phyloP scores from a whole-genome alignment of 768 basidiomycete genomes.

The Suillus americanus region DNA sequence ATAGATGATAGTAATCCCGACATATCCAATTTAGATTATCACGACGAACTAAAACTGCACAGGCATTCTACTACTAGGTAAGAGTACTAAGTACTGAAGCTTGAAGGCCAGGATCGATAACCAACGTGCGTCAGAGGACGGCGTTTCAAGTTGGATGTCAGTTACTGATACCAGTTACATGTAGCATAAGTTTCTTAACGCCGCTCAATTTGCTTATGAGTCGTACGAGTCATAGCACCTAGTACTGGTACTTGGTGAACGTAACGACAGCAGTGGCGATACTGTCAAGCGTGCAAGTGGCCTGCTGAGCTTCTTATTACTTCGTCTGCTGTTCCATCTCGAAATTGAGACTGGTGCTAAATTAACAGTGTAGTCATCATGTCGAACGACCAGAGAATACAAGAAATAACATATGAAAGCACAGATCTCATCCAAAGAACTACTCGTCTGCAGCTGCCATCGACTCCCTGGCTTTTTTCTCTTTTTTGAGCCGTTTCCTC shows the following conservation, averaged over 20 bases:
- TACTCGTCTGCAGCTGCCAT: conserved; percentile 26
- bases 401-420: conserved; percentile 2
- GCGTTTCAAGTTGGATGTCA: neutral
- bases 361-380: neutral
- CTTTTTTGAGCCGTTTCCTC: conserved; percentile 65
- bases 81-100: too few species aligned
- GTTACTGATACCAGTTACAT: too few species aligned
- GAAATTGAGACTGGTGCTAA: neutral
- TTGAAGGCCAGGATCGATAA: neutral
- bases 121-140: neutral
- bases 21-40: too few species aligned
- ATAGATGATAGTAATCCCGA: too few species aligned
- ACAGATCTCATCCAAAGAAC: conserved; percentile 13
- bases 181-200: too few species aligned
- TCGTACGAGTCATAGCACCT: too few species aligned
- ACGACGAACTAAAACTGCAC: too few species aligned
- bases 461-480: conserved; percentile 58
- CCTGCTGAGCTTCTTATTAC: neutral
- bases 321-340: neutral
- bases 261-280: neutral
- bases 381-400: neutral
- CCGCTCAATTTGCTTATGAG: neutral
- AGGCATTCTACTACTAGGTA: too few species aligned
- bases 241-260: neutral
- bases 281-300: neutral